Percentiles rank a stretch among this genome's conserved stretches.
These are phyloP conservation scores for Purshia tridentata DNA, from an alignment of 306 rosid species.

Conservation along the genomic window DNA sequence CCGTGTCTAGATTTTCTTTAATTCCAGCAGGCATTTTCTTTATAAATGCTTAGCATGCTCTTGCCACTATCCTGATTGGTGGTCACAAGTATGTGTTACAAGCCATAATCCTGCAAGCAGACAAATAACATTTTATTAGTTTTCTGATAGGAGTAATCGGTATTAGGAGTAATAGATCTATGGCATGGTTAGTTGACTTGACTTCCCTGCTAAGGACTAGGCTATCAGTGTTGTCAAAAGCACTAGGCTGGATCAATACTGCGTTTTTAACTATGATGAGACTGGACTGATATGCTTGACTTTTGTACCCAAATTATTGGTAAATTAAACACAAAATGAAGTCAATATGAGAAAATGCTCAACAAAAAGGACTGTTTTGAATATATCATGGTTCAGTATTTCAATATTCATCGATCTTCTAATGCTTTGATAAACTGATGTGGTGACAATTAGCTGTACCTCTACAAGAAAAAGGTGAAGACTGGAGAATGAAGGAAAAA, in stretches of 20 bases:
- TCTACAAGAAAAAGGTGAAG: background rate
- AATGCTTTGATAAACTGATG: background rate
- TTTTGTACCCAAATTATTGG: background rate
- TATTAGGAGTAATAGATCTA: too few relatives aligned
- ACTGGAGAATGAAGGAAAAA: background rate
- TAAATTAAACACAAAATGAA: background rate
- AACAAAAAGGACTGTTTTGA: background rate
- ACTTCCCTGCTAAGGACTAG: background rate
- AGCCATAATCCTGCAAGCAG: background rate
- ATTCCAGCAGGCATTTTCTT: background rate
- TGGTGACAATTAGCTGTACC: background rate
- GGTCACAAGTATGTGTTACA: conserved; percentile 3
- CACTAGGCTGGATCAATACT: background rate
- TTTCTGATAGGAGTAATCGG: background rate
- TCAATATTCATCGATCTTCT: background rate
- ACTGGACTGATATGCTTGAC: background rate
- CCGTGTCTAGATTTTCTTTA: background rate
- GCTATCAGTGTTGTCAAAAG: conserved; percentile 5
- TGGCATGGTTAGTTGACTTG: conserved; percentile 4
- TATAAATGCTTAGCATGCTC: background rate
- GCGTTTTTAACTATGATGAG: conserved; percentile 1
- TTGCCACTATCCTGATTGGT: background rate
- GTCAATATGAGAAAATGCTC: background rate
- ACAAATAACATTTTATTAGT: background rate
- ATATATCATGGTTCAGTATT: background rate